Evolutionary conservation across 306 rosid species (phyloP).

Genomic region (Purshia tridentata): DNA sequence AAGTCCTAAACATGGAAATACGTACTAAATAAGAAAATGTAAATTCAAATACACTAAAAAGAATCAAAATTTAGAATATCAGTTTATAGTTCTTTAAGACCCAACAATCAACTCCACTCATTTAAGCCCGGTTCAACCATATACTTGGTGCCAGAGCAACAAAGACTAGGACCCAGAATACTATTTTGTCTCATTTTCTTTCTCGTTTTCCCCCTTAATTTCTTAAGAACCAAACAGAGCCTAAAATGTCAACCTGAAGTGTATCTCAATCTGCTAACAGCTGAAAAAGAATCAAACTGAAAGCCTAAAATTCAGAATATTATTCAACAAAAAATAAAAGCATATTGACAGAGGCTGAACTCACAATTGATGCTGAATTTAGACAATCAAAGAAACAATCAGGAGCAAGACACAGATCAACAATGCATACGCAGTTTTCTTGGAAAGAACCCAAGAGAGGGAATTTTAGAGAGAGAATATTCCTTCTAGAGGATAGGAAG

Average conservation of each 20-base stretch:
- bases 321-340: neutral
- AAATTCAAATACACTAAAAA: constrained; percentile 19
- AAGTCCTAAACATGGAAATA: constrained; percentile 5
- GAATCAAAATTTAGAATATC: neutral
- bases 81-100: neutral
- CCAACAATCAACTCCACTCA: constrained; percentile 2
- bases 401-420: constrained; percentile 33
- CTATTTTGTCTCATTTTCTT: neutral
- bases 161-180: constrained; percentile 9
- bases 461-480: constrained; percentile 25
- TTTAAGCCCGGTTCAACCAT: neutral
- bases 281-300: constrained; percentile 7
- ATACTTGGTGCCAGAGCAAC: neutral
- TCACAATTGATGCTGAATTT: constrained; percentile 42
- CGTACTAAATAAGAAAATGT: constrained; percentile 11
- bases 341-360: constrained; percentile 26
- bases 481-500: constrained; percentile 25
- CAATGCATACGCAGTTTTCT: constrained; percentile 42
- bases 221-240: constrained; percentile 37
- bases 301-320: constrained; percentile 28
- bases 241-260: constrained; percentile 29
- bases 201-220: constrained; percentile 12
- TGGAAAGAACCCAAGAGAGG: constrained; percentile 26
- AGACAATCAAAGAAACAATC: constrained; percentile 18
- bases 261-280: constrained; percentile 36